phyloP scores from a whole-genome alignment of 441 rosid species.

The Francoa sonchifolia region DNA sequence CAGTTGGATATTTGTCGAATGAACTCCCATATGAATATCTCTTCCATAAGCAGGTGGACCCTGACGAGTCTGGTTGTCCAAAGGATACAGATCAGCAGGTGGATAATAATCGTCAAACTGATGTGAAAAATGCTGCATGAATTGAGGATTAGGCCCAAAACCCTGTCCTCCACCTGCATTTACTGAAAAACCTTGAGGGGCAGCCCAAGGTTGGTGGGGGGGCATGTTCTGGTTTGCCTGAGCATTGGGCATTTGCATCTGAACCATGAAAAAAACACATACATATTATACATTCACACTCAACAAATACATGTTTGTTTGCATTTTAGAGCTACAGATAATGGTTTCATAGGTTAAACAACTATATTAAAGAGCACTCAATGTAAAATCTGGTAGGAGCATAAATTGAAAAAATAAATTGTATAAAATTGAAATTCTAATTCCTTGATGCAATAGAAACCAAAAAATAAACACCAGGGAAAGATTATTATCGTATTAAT shows the following conservation, averaged over 20 bases:
- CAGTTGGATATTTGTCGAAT: slow-evolving; percentile 11
- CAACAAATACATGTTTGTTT: not conserved
- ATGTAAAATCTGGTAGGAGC: too few species aligned
- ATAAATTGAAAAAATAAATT: too few species aligned
- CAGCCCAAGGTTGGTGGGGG: slow-evolving; percentile 16
- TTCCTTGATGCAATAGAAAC: too few species aligned
- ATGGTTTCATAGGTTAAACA: too few species aligned
- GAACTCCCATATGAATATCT: slow-evolving; percentile 16
- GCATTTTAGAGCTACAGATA: not conserved
- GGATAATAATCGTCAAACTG: slow-evolving; percentile 20
- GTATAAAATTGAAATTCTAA: too few species aligned
- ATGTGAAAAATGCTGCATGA: slow-evolving; percentile 16
- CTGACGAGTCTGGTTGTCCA: slow-evolving; percentile 19
- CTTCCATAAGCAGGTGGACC: slow-evolving; percentile 20
- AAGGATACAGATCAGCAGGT: slow-evolving; percentile 18
- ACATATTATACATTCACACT: not conserved
- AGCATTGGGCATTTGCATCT: slow-evolving; percentile 22
- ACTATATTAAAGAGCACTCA: too few species aligned
- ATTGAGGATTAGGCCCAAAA: slow-evolving; percentile 15
- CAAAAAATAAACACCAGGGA: too few species aligned
- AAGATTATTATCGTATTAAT: too few species aligned
- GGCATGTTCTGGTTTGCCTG: slow-evolving; percentile 16
- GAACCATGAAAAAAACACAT: not conserved
- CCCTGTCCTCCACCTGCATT: slow-evolving; percentile 18
- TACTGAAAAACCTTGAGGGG: slow-evolving; percentile 16